These are phyloP conservation scores for Cercospora zeina DNA, from an alignment of 2,329 filamentous ascomycete species.

Conservation along the genomic window DNA sequence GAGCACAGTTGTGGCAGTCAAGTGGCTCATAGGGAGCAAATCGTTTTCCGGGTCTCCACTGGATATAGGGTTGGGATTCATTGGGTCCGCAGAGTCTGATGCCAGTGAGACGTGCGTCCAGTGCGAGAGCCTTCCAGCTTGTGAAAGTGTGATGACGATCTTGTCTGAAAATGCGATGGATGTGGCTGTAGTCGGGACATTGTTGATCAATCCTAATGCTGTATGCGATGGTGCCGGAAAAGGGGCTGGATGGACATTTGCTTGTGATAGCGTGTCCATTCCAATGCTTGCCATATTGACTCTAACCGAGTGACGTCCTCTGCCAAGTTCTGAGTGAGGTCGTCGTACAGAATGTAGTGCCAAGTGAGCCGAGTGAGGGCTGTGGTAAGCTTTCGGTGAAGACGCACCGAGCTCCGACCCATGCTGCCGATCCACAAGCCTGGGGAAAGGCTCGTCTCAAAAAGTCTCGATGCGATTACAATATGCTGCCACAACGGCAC, in stretches of 20 bases:
- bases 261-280: conserved; percentile 12
- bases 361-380: not conserved
- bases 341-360: not conserved
- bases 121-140: conserved; percentile 81
- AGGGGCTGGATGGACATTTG: conserved; percentile 52
- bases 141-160: conserved; percentile 84
- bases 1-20: conserved; percentile 83
- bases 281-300: conserved; percentile 9
- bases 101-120: conserved; percentile 88
- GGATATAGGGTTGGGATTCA: conserved; percentile 59
- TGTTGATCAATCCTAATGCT: conserved; percentile 63
- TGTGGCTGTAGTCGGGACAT: conserved; percentile 69
- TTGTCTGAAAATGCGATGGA: conserved; percentile 80
- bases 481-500: not conserved
- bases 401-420: conserved; percentile 3
- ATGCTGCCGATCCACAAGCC: conserved; percentile 1
- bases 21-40: conserved; percentile 72
- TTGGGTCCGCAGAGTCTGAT: conserved; percentile 62
- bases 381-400: conserved; percentile 4
- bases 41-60: conserved; percentile 48
- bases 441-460: conserved; percentile 11
- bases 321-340: not conserved
- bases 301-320: not conserved
- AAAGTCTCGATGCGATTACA: conserved; percentile 7
- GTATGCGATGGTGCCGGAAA: conserved; percentile 52